phyloP scores from a whole-genome alignment of 129 eudicot genomes.

The sunflower (Helianthus annuus) region HanXRQr2.0-SUNRISE NC_035442.2:72037373-72037872 shows the following conservation, averaged over 20 bases:
- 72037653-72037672: not conserved
- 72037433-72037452: too few species aligned
- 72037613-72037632: not conserved
- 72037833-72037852: too few species aligned
- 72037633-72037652: not conserved
- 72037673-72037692: not conserved
- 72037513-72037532: conserved; percentile 3
- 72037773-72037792: conserved; percentile 11
- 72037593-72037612: not conserved
- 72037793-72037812: not conserved
- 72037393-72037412: too few species aligned
- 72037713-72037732: conserved; percentile 8
- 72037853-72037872: too few species aligned
- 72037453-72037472: not conserved
- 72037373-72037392: too few species aligned
- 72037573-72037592: not conserved
- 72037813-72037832: too few species aligned
- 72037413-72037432: too few species aligned
- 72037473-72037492: conserved; percentile 3
- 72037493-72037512: conserved; percentile 7
- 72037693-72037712: not conserved
- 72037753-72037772: not conserved
- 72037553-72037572: not conserved
- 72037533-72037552: not conserved
- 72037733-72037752: not conserved